Conservation (phyloP, 2,329 filamentous ascomycete genomes). For the Diaporthe humulicola region DNA sequence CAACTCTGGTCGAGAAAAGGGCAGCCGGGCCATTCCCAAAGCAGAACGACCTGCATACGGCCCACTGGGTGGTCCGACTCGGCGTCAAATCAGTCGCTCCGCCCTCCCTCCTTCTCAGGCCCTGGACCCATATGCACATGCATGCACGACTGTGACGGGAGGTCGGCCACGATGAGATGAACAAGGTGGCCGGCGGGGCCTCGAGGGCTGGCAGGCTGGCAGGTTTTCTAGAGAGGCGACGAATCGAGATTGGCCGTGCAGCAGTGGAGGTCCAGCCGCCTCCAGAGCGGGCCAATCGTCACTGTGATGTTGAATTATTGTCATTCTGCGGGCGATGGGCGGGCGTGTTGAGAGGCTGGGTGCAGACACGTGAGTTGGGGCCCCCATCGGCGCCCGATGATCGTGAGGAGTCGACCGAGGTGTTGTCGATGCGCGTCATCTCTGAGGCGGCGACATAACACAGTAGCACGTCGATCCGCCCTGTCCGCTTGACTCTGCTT, state of each 20-base stretch:
- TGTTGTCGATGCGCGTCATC: slow-evolving; percentile 5
- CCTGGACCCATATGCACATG: slow-evolving; percentile 20
- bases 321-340: background rate
- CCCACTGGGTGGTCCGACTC: slow-evolving; percentile 16
- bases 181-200: slow-evolving; percentile 17
- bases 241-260: slow-evolving; percentile 15
- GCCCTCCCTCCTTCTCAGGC: slow-evolving; percentile 25
- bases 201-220: slow-evolving; percentile 4
- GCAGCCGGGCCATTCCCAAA: slow-evolving; percentile 26
- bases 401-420: background rate
- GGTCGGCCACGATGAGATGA: slow-evolving; percentile 23
- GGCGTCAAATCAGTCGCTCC: slow-evolving; percentile 25
- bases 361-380: background rate
- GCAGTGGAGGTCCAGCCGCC: background rate
- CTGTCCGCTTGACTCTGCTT: slow-evolving; percentile 8
- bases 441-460: background rate
- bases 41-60: slow-evolving; percentile 33
- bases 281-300: slow-evolving; percentile 4
- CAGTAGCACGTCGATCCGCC: background rate
- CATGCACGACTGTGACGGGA: slow-evolving; percentile 20
- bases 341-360: background rate
- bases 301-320: background rate
- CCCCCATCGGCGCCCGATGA: background rate
- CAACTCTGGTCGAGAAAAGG: background rate
- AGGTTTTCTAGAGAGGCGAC: background rate